A percentile compares a stretch with the other conserved stretches of the same genome.
phyloP scores from a whole-genome alignment of 2,329 filamentous ascomycete species.

The Nannizziopsis barbatae region DNA sequence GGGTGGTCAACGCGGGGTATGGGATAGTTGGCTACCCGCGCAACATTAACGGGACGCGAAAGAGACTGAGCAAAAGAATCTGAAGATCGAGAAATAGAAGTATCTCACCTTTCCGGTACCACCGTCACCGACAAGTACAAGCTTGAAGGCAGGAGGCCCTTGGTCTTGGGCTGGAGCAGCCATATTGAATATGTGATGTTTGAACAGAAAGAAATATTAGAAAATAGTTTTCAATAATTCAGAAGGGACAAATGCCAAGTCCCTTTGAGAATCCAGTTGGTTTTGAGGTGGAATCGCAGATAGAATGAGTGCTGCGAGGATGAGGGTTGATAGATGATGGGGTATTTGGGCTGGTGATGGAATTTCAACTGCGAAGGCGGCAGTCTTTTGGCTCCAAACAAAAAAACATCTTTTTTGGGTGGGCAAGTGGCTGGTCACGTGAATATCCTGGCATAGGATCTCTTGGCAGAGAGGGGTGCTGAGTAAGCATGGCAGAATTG shows the following conservation, averaged over 20 bases:
- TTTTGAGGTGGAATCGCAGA: not conserved
- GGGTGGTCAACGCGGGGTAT: constrained; percentile 9
- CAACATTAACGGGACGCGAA: constrained; percentile 4
- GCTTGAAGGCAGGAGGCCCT: constrained; percentile 82
- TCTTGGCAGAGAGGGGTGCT: constrained; percentile 6
- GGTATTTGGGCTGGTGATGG: constrained; percentile 11
- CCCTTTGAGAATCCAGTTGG: too few species aligned
- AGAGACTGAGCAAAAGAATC: not conserved
- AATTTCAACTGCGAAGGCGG: constrained; percentile 9
- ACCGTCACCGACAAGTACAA: constrained; percentile 97
- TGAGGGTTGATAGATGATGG: constrained; percentile 1
- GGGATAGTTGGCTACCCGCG: constrained; percentile 5
- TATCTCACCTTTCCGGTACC: constrained; percentile 91
- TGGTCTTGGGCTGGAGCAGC: constrained; percentile 39
- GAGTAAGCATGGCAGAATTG: not conserved
- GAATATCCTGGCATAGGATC: not conserved
- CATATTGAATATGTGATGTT: constrained; percentile 41
- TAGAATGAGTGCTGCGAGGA: not conserved
- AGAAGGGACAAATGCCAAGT: too few species aligned
- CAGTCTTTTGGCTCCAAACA: constrained; percentile 4
- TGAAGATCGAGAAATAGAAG: not conserved
- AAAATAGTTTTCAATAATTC: not conserved
- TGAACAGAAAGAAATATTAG: constrained; percentile 3
- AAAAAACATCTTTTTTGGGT: constrained; percentile 8
- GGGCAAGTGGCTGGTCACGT: constrained; percentile 5